A percentile compares a stretch with the other conserved stretches of the same genome.
Conservation (phyloP, 1,284 basidiomycete genomes). For the Irpex sp. region DNA sequence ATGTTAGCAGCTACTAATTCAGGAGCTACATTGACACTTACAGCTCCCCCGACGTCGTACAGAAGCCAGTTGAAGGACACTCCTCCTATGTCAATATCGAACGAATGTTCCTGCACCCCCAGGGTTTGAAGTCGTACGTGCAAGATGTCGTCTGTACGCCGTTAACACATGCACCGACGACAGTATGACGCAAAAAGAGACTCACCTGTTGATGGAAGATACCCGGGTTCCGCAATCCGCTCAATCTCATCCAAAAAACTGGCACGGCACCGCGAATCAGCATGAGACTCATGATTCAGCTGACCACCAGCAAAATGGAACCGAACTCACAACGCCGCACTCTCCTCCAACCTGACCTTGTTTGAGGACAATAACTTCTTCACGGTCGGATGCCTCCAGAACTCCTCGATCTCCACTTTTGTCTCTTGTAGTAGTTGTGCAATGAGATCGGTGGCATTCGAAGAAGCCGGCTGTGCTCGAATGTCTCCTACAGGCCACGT, state of each 20-base stretch:
- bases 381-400: conserved; percentile 71
- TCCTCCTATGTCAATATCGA: conserved; percentile 61
- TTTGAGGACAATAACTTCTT: conserved; percentile 49
- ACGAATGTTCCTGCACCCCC: conserved; percentile 72
- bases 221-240: conserved; percentile 65
- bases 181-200: conserved; percentile 12
- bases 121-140: conserved; percentile 76
- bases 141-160: conserved; percentile 61
- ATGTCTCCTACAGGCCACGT: conserved; percentile 36
- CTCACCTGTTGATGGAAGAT: conserved; percentile 65
- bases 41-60: conserved; percentile 79
- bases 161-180: conserved; percentile 2
- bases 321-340: conserved; percentile 66
- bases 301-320: not conserved
- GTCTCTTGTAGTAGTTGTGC: conserved; percentile 48
- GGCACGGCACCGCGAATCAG: conserved; percentile 4
- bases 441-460: conserved; percentile 45
- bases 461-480: conserved; percentile 25
- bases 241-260: conserved; percentile 68
- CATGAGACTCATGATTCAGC: not conserved
- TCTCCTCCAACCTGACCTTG: conserved; percentile 69
- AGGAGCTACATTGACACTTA: conserved; percentile 39
- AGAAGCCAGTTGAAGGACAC: conserved; percentile 67
- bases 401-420: conserved; percentile 48
- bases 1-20: not conserved